Evolutionary conservation across 305 asterid species (phyloP).

Genomic region (Solanum hybrid): DNA sequence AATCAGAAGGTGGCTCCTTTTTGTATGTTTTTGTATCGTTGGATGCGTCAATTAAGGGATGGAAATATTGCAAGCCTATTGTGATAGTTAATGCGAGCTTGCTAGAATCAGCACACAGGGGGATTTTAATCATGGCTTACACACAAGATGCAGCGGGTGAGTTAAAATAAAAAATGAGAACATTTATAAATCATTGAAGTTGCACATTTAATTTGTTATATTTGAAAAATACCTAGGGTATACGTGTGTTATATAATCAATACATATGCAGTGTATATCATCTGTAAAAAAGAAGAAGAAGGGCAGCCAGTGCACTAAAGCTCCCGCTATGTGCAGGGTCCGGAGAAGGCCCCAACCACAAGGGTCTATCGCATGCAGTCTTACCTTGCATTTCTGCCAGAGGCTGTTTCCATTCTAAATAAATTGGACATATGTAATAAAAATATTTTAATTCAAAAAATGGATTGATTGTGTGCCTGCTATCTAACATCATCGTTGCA

Average conservation of each 20-base stretch:
- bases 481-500: neutral
- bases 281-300: neutral
- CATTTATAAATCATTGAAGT: neutral
- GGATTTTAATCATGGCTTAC: neutral
- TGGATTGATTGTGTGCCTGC: neutral
- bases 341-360: neutral
- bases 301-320: neutral
- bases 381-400: neutral
- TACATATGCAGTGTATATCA: neutral
- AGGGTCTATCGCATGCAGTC: neutral
- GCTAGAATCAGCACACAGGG: neutral
- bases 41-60: neutral
- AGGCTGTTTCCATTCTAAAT: neutral
- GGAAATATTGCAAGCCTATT: neutral
- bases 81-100: neutral
- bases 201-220: neutral
- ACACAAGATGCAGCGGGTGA: conserved; percentile 1
- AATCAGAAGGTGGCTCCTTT: neutral
- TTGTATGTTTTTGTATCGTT: neutral
- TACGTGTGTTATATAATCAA: neutral
- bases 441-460: neutral
- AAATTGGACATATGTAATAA: neutral
- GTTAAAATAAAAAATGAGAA: neutral
- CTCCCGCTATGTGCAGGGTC: neutral
- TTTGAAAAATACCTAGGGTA: neutral